A percentile compares a stretch with the other conserved stretches of the same genome.
Conservation (phyloP, 306 rosid species). For the Sicyos baderoa region DNA sequence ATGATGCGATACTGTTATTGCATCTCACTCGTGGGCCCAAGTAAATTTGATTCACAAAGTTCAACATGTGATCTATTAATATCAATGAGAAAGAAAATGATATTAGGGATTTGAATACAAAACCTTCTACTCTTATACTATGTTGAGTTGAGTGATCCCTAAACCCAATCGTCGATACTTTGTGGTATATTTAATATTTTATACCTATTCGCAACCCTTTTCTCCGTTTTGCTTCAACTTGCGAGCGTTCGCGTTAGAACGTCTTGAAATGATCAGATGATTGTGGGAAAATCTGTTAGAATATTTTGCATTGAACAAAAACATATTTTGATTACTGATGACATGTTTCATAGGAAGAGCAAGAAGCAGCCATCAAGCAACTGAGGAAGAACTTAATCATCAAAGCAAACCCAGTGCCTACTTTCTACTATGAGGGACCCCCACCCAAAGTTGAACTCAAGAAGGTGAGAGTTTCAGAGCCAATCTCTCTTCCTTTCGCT, state of each 20-base stretch:
- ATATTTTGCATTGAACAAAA: slow-evolving; percentile 12
- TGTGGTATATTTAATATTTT: neutral
- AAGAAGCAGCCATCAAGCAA: slow-evolving; percentile 78
- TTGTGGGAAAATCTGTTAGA: slow-evolving; percentile 4
- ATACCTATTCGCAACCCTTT: neutral
- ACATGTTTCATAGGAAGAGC: slow-evolving; percentile 63
- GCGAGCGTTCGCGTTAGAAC: neutral
- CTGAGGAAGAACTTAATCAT: slow-evolving; percentile 74
- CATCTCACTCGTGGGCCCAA: neutral
- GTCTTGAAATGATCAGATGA: neutral
- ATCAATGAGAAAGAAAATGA: neutral
- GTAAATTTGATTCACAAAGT: neutral
- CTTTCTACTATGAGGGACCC: slow-evolving; percentile 80
- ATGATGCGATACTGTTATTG: neutral
- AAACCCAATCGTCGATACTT: neutral
- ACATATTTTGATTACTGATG: neutral
- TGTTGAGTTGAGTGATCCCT: neutral
- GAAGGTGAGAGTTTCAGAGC: slow-evolving; percentile 49
- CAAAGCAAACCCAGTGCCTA: slow-evolving; percentile 94
- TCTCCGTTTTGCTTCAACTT: neutral
- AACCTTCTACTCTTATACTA: neutral
- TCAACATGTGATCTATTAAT: neutral
- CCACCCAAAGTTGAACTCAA: slow-evolving; percentile 77
- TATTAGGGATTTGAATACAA: neutral
- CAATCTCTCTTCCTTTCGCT: neutral